Percentiles rank a stretch among this genome's conserved stretches.
phyloP scores from a whole-genome alignment of 2,329 filamentous ascomycete species.

The Didymella glomerata region DNA sequence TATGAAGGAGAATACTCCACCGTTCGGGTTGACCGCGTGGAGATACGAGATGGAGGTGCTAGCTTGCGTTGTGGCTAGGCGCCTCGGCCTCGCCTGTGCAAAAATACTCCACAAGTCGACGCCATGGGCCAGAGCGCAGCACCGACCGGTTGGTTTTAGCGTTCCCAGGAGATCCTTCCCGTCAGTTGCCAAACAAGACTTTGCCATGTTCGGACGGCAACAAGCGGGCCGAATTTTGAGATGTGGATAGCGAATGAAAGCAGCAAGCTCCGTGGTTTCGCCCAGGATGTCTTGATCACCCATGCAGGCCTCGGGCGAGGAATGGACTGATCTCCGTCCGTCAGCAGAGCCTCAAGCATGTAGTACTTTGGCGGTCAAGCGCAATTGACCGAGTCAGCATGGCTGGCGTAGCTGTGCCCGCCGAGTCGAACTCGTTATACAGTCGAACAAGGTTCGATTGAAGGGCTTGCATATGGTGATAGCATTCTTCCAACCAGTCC shows the following conservation, averaged over 20 bases:
- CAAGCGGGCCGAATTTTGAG: conserved; percentile 7
- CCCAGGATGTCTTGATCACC: conserved; percentile 5
- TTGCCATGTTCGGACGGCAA: conserved; percentile 14
- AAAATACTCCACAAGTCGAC: conserved; percentile 14
- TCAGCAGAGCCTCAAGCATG: conserved; percentile 34
- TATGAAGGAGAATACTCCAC: neutral
- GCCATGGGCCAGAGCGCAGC: conserved; percentile 13
- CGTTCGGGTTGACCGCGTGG: conserved; percentile 19
- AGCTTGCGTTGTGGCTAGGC: conserved; percentile 17
- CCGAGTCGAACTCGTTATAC: conserved; percentile 1
- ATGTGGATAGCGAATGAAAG: conserved; percentile 12
- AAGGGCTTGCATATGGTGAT: conserved; percentile 19
- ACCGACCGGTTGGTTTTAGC: no score
- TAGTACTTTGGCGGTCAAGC: conserved; percentile 3
- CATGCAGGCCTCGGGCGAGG: conserved; percentile 7
- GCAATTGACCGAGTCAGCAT: conserved; percentile 14
- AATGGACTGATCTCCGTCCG: conserved; percentile 25
- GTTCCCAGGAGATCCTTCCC: conserved; percentile 14
- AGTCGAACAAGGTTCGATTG: conserved; percentile 12
- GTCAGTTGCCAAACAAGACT: conserved; percentile 14
- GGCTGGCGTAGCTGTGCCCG: conserved; percentile 1
- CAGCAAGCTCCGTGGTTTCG: neutral
- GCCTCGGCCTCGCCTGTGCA: conserved; percentile 23
- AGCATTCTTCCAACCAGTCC: conserved; percentile 17
- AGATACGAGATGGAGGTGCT: no score